Conservation (phyloP, 331 rosid species). For the Rosa hybrid region DNA sequence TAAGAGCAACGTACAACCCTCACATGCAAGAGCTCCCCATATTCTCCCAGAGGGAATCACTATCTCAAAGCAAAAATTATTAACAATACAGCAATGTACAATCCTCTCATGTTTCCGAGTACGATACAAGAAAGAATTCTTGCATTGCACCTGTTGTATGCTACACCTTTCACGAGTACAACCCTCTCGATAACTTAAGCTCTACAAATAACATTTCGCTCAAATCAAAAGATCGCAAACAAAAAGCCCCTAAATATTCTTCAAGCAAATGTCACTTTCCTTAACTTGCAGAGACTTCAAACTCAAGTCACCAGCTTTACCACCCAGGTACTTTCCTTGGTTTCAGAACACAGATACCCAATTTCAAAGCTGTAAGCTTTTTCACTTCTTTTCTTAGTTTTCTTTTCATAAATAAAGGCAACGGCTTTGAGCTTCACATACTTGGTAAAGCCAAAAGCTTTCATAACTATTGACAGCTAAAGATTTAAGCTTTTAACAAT, state of each 20-base stretch:
- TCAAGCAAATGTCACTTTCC: constrained; percentile 1
- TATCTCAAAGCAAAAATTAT: not conserved
- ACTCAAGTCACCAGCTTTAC: constrained; percentile 12
- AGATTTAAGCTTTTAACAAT: not conserved
- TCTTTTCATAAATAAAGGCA: not conserved
- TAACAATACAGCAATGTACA: not conserved
- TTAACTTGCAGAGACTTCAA: not conserved
- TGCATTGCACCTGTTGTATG: not conserved
- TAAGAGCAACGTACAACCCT: not conserved
- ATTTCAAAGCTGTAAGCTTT: not conserved
- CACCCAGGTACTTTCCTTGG: not conserved
- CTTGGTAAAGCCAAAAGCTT: not conserved
- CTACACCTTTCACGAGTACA: not conserved
- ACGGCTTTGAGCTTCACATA: not conserved
- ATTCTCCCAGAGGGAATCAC: not conserved
- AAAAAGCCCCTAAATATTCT: not conserved
- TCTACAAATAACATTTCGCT: too few relatives aligned
- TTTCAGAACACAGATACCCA: not conserved
- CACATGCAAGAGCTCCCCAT: too few relatives aligned
- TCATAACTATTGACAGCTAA: not conserved
- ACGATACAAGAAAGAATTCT: not conserved
- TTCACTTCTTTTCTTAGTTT: not conserved
- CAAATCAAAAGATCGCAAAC: not conserved
- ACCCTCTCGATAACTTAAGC: too few relatives aligned
- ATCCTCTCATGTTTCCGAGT: not conserved